These are phyloP conservation scores for Botrytis byssoidea DNA, from an alignment of 2,329 filamentous ascomycete genomes.

Conservation along the genomic window DNA sequence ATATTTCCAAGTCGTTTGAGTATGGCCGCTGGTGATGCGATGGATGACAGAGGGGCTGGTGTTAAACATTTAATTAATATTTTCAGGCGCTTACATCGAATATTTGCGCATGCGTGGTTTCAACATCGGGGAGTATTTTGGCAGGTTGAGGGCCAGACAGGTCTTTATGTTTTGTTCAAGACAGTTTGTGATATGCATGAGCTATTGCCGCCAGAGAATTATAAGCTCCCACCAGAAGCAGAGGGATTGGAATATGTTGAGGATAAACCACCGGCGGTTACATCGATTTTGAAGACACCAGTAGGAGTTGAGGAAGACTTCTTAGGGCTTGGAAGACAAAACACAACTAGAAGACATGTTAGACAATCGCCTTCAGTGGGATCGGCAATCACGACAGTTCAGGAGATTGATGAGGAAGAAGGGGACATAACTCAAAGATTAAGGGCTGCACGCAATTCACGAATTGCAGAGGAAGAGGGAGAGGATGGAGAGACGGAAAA, in stretches of 20 bases:
- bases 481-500: not conserved
- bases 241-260: constrained; percentile 71
- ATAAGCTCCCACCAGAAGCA: constrained; percentile 90
- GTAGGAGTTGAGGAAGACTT: constrained; percentile 49
- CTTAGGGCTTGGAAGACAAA: constrained; percentile 59
- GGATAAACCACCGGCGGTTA: constrained; percentile 39
- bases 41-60: constrained; percentile 61
- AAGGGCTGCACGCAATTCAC: constrained; percentile 48
- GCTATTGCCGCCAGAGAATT: constrained; percentile 88
- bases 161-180: constrained; percentile 95
- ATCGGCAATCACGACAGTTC: constrained; percentile 75
- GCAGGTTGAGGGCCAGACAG: constrained; percentile 86
- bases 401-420: constrained; percentile 80
- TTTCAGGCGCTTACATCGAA: constrained; percentile 88
- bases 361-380: constrained; percentile 78
- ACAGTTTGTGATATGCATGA: constrained; percentile 91
- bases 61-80: constrained; percentile 90
- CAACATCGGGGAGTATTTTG: constrained; percentile 95
- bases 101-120: constrained; percentile 99
- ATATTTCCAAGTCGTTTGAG: constrained; percentile 79
- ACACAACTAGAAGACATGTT: constrained; percentile 74
- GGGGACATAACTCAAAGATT: constrained; percentile 49
- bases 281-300: constrained; percentile 40
- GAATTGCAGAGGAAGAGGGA: constrained; percentile 32
- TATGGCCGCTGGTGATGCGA: constrained; percentile 43